These are phyloP conservation scores for Cladosporium velox DNA, from an alignment of 2,329 filamentous ascomycete species.

Conservation along the genomic window DNA sequence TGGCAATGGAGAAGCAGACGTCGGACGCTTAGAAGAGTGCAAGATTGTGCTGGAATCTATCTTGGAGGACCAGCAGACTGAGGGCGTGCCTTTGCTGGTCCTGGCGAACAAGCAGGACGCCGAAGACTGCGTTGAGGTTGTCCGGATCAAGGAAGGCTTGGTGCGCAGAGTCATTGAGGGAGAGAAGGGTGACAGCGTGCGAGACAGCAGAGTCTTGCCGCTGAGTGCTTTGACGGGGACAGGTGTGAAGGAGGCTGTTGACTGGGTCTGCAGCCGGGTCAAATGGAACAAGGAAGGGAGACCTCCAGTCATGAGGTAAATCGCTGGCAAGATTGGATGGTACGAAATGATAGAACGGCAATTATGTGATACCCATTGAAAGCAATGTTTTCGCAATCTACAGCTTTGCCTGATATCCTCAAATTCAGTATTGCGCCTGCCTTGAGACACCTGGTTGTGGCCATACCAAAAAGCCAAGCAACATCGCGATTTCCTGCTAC, in stretches of 20 bases:
- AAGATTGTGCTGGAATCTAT: constrained; percentile 86
- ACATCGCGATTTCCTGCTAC: neutral
- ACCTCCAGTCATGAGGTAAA: constrained; percentile 87
- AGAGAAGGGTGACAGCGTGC: constrained; percentile 79
- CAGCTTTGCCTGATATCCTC: neutral
- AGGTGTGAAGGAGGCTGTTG: constrained; percentile 92
- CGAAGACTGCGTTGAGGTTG: constrained; percentile 96
- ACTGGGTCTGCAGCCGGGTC: constrained; percentile 89
- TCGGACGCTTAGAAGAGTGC: constrained; percentile 79
- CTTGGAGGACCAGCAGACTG: constrained; percentile 80
- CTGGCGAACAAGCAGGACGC: constrained; percentile 97
- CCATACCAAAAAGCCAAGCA: neutral
- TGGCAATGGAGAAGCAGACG: constrained; percentile 24
- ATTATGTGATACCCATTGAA: constrained; percentile 2
- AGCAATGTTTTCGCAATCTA: neutral
- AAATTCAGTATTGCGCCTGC: neutral
- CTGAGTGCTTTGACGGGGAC: constrained; percentile 82
- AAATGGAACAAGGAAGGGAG: constrained; percentile 95
- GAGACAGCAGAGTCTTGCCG: constrained; percentile 88
- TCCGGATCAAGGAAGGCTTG: constrained; percentile 93
- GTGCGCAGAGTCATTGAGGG: constrained; percentile 96
- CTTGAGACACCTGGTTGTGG: neutral
- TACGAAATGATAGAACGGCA: neutral
- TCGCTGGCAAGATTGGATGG: neutral
- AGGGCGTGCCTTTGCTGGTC: constrained; percentile 87